These are phyloP conservation scores for Thuja plicata DNA, from an alignment of 83 land plant species.

Conservation along the genomic window DNA sequence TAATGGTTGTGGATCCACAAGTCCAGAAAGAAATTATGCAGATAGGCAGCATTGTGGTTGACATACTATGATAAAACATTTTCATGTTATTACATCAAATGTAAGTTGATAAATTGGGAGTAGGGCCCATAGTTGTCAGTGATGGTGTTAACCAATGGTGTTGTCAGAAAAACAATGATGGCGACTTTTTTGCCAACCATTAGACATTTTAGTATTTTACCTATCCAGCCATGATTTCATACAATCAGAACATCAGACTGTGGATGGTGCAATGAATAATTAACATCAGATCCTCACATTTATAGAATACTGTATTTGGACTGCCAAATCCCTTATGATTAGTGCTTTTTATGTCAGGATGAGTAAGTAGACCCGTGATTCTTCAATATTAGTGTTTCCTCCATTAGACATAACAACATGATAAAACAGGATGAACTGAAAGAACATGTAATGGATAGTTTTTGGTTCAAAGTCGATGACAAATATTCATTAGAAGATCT, in stretches of 20 bases:
- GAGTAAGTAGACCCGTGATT: not conserved
- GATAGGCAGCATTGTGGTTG: no score
- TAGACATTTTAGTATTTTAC: not conserved
- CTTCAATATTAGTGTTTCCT: not conserved
- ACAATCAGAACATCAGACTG: not conserved
- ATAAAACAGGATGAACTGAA: not conserved
- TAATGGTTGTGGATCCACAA: no score
- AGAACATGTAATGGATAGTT: not conserved
- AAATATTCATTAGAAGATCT: not conserved
- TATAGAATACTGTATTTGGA: not conserved
- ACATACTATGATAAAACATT: no score
- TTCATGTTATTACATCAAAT: no score
- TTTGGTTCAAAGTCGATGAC: not conserved
- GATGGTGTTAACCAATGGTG: no score
- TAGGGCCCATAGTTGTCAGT: no score
- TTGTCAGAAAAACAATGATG: not conserved
- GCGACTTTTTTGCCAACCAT: not conserved
- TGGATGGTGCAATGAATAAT: not conserved
- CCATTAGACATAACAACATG: not conserved
- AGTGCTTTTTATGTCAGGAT: not conserved
- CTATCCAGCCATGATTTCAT: not conserved
- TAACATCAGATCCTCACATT: not conserved
- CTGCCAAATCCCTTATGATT: not conserved
- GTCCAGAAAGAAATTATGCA: no score
- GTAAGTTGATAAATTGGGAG: no score